Evolutionary conservation across 1,284 basidiomycete genomes (phyloP), one percentile per base, ranked within the genome.

Genomic region (Leccinum solheimii): DNA sequence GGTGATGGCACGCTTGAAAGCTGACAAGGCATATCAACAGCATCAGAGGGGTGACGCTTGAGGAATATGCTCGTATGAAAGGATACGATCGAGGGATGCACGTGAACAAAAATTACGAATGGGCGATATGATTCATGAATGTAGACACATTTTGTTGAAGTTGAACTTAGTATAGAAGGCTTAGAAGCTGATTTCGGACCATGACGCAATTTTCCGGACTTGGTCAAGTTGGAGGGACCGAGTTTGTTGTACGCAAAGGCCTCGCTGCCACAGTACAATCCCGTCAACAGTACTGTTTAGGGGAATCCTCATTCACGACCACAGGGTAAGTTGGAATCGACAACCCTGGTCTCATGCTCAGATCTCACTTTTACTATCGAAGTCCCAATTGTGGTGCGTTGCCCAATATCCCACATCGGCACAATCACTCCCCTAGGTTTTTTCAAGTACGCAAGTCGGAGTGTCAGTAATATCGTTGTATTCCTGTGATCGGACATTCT

Each of bases 1-100:
- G 69, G 86, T 85, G 1, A 72, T 75, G 65, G 74, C 78, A 23
- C 78, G 88, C 57, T 65, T 89, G 56, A 77, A 72, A 30, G 67
- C 73, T 59, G 78, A 77, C 63, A 69, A 66, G 49, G 64, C 50
- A 50, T 53, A 53, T 58, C 54, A 68, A 7, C 58, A 61, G 50
- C 43, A 3, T 10, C 40, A n/a, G 19, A 52, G 16, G 26, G 67
- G 68, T 14, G 26, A 19, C 1, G 49, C 26, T 27, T 50, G 58
- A 61, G 5, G 70, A 69, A 53, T 36, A 45, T 13, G 51, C 34
- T 27, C 56, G n/a, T 14, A 57, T 54, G 21, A 50, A 48, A 27
- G 23, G 27, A 51, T 27, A 30, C 8, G 14, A 54, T 43, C 34
- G 13, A 27, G 9, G 32, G 54, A 56, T 27, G n/a, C 23, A 26